phyloP scores from a whole-genome alignment of 2,329 filamentous ascomycete genomes.

The Trichoderma cornu-damae region DNA sequence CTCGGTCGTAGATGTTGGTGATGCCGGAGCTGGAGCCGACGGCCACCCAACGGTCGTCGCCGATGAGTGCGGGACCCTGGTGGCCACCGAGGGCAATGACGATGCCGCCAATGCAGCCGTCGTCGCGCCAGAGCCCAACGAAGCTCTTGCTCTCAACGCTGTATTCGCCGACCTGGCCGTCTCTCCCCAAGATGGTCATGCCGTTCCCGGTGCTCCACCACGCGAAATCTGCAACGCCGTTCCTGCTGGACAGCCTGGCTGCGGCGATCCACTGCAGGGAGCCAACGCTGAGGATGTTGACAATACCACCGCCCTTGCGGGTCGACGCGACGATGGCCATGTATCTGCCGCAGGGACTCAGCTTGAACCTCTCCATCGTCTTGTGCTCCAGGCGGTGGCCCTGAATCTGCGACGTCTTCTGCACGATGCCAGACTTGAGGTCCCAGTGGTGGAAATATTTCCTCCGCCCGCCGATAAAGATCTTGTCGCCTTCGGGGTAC shows the following conservation, averaged over 20 bases:
- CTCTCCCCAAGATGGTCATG: constrained; percentile 75
- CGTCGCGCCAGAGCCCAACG: constrained; percentile 79
- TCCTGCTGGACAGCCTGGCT: constrained; percentile 72
- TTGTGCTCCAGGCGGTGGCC: constrained; percentile 77
- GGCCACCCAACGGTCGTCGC: constrained; percentile 83
- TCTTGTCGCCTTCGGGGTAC: constrained; percentile 63
- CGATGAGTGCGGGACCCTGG: constrained; percentile 56
- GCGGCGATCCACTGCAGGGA: constrained; percentile 86
- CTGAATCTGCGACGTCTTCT: constrained; percentile 72
- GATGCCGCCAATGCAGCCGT: constrained; percentile 81
- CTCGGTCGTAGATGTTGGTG: constrained; percentile 87
- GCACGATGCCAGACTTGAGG: constrained; percentile 70
- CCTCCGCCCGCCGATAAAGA: constrained; percentile 83
- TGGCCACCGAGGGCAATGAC: constrained; percentile 72
- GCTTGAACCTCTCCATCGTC: constrained; percentile 83
- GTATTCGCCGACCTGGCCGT: constrained; percentile 89
- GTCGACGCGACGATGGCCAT: constrained; percentile 77
- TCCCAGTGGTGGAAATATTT: constrained; percentile 96
- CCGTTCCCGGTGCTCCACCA: constrained; percentile 89
- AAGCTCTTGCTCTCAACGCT: constrained; percentile 63
- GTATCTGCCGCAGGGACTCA: constrained; percentile 80
- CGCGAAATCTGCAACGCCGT: constrained; percentile 82
- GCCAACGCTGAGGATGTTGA: constrained; percentile 75
- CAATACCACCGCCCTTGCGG: constrained; percentile 77
- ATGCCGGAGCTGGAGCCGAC: constrained; percentile 83